Evolutionary conservation across 169 alveolate species (phyloP), one percentile per base, ranked within the genome.

Genomic region (Eimeria acervulina): DNA sequence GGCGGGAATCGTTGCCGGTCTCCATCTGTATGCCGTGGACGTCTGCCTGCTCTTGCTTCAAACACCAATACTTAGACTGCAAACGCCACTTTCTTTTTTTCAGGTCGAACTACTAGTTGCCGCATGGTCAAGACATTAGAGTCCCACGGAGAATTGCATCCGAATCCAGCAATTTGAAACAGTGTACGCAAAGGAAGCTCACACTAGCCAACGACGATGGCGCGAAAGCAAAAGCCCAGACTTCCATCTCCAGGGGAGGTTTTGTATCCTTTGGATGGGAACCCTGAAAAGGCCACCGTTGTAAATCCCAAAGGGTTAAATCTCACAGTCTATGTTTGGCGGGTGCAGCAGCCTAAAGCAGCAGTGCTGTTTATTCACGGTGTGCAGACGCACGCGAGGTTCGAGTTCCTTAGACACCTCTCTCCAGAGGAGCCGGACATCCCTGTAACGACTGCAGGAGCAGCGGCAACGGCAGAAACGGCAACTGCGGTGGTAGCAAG

Each of bases 341-440:
- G 76, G n/a, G 96, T 83, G 38, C 52, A 76, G 38, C 33, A 93
- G 38, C 96, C 96, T 26, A 83, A 83, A 33, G 81, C 96, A 38
- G 88, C 74, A 31, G 83, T 78, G 7, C 70, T 93, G 28, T 51
- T 78, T 33, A 61, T 93, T 38, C 96, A 93, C 76, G 96, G 96
- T 52, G 88, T 93, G 13, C 96, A 93, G 26, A 80, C 96, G 0
- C 92, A 93, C 15, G 84, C 91, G 28, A 74, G 92, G 59, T 93
- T 93, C n/a, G 96, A 93, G 83, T 93, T 72, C 26, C 92, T 93
- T 13, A 74, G 95, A 33, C 95, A 90, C 28, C 68, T 78, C 23
- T 33, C 72, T 26, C 85, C 93, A 26, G 91, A 38, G 6, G 91
- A 70, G 55, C 85, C 44, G 28, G 96, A 93, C 63, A 4, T 81